Evolutionary conservation across 352 stramenopile genomes (phyloP).

Genomic region (Phytophthora podocarpi): DNA sequence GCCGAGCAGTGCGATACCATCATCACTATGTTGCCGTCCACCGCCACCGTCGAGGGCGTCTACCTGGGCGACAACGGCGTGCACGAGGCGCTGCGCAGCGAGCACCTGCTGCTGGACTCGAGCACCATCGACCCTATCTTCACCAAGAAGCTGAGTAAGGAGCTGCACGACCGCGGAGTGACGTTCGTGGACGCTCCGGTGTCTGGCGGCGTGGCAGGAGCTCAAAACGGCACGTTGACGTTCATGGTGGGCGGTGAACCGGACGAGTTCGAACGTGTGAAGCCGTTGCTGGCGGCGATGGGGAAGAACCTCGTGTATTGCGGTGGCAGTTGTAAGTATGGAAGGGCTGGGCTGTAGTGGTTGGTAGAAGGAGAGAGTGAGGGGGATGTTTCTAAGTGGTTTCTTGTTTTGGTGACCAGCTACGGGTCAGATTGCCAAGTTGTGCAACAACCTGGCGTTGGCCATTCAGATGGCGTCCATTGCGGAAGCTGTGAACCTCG

Average conservation of each 20-base stretch:
- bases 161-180: slow-evolving; percentile 57
- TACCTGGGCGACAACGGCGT: slow-evolving; percentile 78
- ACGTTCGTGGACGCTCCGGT: slow-evolving; percentile 96
- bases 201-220: slow-evolving; percentile 96
- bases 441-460: slow-evolving; percentile 99
- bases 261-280: slow-evolving; percentile 70
- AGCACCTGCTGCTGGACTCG: slow-evolving; percentile 94
- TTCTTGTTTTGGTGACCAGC: slow-evolving; percentile 35
- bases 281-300: slow-evolving; percentile 91
- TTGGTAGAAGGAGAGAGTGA: neutral
- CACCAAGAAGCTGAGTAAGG: slow-evolving; percentile 87
- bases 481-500: slow-evolving; percentile 96
- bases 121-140: slow-evolving; percentile 95
- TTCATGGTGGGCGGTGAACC: slow-evolving; percentile 95
- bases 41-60: slow-evolving; percentile 83
- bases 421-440: slow-evolving; percentile 91
- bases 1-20: slow-evolving; percentile 82
- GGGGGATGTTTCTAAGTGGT: neutral
- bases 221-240: slow-evolving; percentile 95
- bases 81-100: slow-evolving; percentile 62
- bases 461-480: slow-evolving; percentile 97
- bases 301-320: slow-evolving; percentile 95
- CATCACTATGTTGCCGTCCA: slow-evolving; percentile 96
- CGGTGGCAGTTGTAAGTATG: slow-evolving; percentile 85
- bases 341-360: no score